Evolutionary conservation across 2,329 filamentous ascomycete genomes (phyloP).

Genomic region (Elsinoe ampelina): DNA sequence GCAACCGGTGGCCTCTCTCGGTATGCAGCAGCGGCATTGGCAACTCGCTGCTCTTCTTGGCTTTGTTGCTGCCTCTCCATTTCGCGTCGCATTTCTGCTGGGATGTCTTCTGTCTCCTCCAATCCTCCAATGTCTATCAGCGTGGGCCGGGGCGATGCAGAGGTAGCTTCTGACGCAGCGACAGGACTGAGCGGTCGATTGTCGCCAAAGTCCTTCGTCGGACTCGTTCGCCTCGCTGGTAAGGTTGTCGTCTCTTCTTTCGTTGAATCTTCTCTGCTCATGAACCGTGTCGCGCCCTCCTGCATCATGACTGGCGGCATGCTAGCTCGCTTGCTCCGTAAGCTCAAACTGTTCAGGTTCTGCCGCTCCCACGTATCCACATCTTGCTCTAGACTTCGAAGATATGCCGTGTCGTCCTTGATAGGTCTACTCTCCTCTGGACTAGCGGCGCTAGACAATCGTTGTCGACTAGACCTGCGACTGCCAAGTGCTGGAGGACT

Average conservation of each 20-base stretch:
- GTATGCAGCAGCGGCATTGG: constrained; percentile 81
- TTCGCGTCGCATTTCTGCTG: constrained; percentile 83
- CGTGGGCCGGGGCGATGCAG: constrained; percentile 40
- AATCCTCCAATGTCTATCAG: constrained; percentile 54
- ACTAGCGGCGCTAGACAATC: constrained; percentile 26
- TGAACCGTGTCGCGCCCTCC: not conserved
- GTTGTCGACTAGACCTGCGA: constrained; percentile 25
- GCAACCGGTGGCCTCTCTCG: constrained; percentile 59
- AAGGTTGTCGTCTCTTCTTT: not conserved
- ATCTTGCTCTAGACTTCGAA: constrained; percentile 63
- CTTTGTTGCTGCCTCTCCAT: constrained; percentile 71
- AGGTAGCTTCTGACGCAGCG: constrained; percentile 64
- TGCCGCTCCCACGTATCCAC: constrained; percentile 31
- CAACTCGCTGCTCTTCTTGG: constrained; percentile 84
- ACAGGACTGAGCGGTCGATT: constrained; percentile 52
- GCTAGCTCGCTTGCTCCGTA: constrained; percentile 63
- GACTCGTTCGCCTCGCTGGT: not conserved
- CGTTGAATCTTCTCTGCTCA: not conserved
- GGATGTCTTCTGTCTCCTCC: constrained; percentile 61
- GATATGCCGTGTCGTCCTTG: constrained; percentile 70
- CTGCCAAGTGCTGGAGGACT: constrained; percentile 25
- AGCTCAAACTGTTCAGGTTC: constrained; percentile 45
- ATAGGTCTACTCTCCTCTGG: constrained; percentile 56
- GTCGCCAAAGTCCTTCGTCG: constrained; percentile 36
- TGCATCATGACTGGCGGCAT: constrained; percentile 46